Evolutionary conservation across 2,329 filamentous ascomycete genomes (phyloP), one percentile per base, ranked within the genome.

Genomic region (Ceratocystis eucalypticola): DNA sequence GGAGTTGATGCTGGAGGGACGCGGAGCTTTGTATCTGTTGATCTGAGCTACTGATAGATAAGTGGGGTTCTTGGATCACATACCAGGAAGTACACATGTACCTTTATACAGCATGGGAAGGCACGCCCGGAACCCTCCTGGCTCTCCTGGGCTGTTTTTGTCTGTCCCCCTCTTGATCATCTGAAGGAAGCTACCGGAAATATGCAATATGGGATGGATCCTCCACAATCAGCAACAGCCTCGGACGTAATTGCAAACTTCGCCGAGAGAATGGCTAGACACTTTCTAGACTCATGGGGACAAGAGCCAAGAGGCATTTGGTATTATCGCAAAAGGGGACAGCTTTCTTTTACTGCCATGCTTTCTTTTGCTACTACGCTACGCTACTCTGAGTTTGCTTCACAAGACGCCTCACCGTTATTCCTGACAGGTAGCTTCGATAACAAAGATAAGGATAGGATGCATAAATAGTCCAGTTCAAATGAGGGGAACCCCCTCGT

Each of bases 1-100:
- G 63, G 59, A 63, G 22, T 63, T 4, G 25, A 45, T 12, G 37
- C 48, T 28, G 50, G 33, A 59, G 17, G 30, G n/a, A 46, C 63
- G 15, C 50, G 22, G 17, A 55, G 63, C 63, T 45, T 45, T 59
- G 63, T 57, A 53, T 53, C 22, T 65, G 48, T 65, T 33, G 53
- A 65, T 48, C 25, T 25, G 61, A 63, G 61, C 61, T 48, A 63
- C 22, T 25, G 30, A 63, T 46, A 50, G 30, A 63, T 46, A 50
- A 63, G 61, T 63, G 61, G 61, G 61, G 20, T 45, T 12, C 15
- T 22, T 46, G 22, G 53, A 30, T 17, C 25, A 57, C 20, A 30
- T 37, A 59, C 12, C 28, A 59, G 33, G 28, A 30, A 59, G 55
- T 59, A 59, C 20, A 45, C 30, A 65, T 57, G 64, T 33, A 65